A percentile compares a stretch with the other conserved stretches of the same genome.
Conservation (phyloP, 805 yeast genomes). For the Wickerhamiella musiphila region DNA sequence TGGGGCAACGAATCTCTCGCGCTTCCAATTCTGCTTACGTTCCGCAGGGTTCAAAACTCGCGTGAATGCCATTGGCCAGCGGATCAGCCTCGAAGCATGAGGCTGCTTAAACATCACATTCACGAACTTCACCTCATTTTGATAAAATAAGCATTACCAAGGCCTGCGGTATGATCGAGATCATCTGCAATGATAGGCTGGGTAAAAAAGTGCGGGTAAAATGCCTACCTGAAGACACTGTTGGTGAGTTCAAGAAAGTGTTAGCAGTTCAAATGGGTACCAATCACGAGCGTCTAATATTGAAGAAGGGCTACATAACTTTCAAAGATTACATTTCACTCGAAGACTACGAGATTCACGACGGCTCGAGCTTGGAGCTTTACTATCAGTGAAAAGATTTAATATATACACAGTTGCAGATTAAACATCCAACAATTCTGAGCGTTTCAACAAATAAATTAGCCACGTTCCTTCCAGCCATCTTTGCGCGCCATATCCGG, state of each 20-base stretch:
- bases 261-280: conserved; percentile 73
- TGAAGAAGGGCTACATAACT: conserved; percentile 73
- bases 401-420: neutral
- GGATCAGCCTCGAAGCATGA: too few species aligned
- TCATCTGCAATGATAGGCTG: conserved; percentile 54
- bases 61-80: too few species aligned
- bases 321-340: conserved; percentile 79
- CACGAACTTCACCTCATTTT: too few species aligned
- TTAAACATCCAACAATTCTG: neutral
- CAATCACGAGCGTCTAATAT: conserved; percentile 38
- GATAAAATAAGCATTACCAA: too few species aligned
- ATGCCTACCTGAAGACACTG: conserved; percentile 67
- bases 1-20: too few species aligned
- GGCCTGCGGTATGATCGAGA: conserved; percentile 49
- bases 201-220: conserved; percentile 78
- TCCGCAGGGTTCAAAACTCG: too few species aligned
- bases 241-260: conserved; percentile 80
- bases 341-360: conserved; percentile 89
- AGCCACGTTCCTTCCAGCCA: conserved; percentile 17
- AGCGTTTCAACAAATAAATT: neutral
- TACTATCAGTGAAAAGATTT: conserved; percentile 31
- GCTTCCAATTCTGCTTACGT: too few species aligned
- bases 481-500: conserved; percentile 16
- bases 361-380: conserved; percentile 73
- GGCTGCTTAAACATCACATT: too few species aligned